These are phyloP conservation scores for Colletotrichum higginsianum DNA, from an alignment of 2,329 filamentous ascomycete species.

Conservation along the genomic window DNA sequence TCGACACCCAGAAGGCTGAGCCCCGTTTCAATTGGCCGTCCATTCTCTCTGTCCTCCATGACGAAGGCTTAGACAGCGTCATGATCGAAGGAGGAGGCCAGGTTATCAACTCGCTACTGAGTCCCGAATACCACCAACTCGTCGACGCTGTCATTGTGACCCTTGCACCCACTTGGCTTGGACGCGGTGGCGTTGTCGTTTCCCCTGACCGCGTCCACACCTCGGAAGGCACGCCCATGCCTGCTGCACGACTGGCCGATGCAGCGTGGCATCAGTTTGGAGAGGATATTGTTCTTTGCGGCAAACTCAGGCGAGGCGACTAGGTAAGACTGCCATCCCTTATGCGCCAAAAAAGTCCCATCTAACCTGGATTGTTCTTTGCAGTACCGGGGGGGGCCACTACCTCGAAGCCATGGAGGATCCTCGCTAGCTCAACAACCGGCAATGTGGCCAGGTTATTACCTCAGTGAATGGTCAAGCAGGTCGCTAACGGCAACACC, in stretches of 20 bases:
- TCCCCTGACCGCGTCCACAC: constrained; percentile 74
- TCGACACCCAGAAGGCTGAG: constrained; percentile 51
- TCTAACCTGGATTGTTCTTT: constrained; percentile 9
- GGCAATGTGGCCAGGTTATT: not conserved
- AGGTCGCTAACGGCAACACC: constrained; percentile 11
- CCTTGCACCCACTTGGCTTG: constrained; percentile 92
- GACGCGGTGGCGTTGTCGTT: constrained; percentile 84
- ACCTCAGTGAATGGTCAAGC: constrained; percentile 19
- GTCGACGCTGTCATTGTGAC: constrained; percentile 88
- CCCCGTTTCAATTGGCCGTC: constrained; percentile 73
- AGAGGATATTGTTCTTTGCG: constrained; percentile 87
- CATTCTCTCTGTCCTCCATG: constrained; percentile 71
- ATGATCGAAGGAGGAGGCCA: constrained; percentile 93
- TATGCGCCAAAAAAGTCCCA: not conserved
- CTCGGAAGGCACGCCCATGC: constrained; percentile 64
- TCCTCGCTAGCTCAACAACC: not conserved
- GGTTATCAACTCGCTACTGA: constrained; percentile 87
- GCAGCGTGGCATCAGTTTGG: constrained; percentile 85
- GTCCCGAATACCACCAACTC: constrained; percentile 70
- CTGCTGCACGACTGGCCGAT: constrained; percentile 76
- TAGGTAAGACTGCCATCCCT: constrained; percentile 19
- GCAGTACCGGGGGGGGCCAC: not conserved
- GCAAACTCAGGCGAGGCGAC: constrained; percentile 62
- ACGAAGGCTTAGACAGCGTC: constrained; percentile 78
- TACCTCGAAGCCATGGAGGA: not conserved